Base-by-base conservation (phyloP, 352 stramenopile species). In the Saprolegnia diclina region DNA sequence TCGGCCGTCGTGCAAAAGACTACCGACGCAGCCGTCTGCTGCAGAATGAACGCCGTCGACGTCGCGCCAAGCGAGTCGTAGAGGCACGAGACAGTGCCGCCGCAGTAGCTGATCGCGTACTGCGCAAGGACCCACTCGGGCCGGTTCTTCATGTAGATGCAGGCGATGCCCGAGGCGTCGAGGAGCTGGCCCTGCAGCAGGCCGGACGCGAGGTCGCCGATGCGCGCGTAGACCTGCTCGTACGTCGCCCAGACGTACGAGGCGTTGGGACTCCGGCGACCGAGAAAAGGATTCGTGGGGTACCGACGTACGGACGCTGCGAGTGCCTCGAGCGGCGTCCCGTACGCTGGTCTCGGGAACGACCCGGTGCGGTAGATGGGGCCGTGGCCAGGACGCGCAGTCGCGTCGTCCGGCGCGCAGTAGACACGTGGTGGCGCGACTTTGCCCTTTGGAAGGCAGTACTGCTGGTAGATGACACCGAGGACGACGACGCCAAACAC, bases 121-220 rank as follows among this genome's bases (percentile, higher is more conserved):
- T 75, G 64, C 7, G 72, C 71, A 6, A 91, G 67, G 56, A 74
- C 81, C 92, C 96, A 99, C 71, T 99, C 95, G 46, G 96, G 85
- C 16, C 84, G 96, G 74, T 99, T 99, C 75, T 95, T 97, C 80
- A 97, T 97, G 78, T 98, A 99, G 56, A 99, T 84, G 32, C 82
- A 93, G 18, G 98, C 54, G 69, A 96, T 88, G 35, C 77, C 76
- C 45, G 88, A 64, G n/a, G 75, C 73, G 52, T 87, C 75, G 14
- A 52, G 71, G n/a, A 79, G 68, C n/a, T 65, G 37, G 42, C 73
- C 72, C 26, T 73, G 56, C 59, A 74, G 59, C 1, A 79, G 73
- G 19, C 65, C 72, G 24, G 72, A 72, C 7, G 74, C 66, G 44
- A 78, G 74, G 68, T 74, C 42, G 59, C 76, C 35, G 26, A 78